phyloP scores from a whole-genome alignment of 225 moss, liverwort and hornwort species.

The Polytrichum formosum region DNA sequence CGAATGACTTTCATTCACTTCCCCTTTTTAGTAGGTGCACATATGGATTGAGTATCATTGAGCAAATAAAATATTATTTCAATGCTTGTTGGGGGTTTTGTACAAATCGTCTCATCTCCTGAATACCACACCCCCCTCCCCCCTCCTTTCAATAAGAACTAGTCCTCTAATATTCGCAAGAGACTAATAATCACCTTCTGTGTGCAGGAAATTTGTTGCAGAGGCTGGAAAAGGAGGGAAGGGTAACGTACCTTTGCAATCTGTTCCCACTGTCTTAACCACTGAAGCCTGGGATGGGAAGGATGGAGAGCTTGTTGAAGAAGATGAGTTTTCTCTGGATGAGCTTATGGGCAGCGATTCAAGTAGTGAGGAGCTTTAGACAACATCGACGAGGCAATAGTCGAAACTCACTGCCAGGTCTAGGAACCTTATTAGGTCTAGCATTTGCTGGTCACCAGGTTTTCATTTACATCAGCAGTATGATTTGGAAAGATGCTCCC shows the following conservation, averaged over 20 bases:
- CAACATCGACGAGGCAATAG: not conserved
- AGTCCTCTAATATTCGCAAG: too few relatives aligned
- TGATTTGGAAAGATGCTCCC: not conserved
- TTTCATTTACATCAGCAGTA: not conserved
- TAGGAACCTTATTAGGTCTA: not conserved
- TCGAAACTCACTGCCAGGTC: not conserved
- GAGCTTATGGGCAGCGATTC: slow-evolving; percentile 74
- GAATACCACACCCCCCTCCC: too few relatives aligned
- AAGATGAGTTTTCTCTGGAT: slow-evolving; percentile 95
- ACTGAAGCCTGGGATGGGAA: slow-evolving; percentile 89
- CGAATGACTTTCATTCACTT: too few relatives aligned
- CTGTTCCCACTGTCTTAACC: slow-evolving; percentile 40
- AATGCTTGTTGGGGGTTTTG: too few relatives aligned
- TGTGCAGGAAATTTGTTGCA: slow-evolving; percentile 79
- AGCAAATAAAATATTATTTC: too few relatives aligned
- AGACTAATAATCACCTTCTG: not conserved
- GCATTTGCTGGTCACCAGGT: slow-evolving; percentile 8
- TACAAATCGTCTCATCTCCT: too few relatives aligned
- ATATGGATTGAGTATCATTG: too few relatives aligned
- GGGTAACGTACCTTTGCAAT: slow-evolving; percentile 73
- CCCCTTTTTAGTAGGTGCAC: too few relatives aligned
- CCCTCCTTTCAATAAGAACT: too few relatives aligned
- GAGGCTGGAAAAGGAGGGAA: slow-evolving; percentile 91
- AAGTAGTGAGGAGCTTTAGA: slow-evolving; percentile 54
- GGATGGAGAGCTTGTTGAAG: slow-evolving; percentile 78